phyloP scores from a whole-genome alignment of 148 eudicot genomes.

The Nepenthes gracilis region DNA sequence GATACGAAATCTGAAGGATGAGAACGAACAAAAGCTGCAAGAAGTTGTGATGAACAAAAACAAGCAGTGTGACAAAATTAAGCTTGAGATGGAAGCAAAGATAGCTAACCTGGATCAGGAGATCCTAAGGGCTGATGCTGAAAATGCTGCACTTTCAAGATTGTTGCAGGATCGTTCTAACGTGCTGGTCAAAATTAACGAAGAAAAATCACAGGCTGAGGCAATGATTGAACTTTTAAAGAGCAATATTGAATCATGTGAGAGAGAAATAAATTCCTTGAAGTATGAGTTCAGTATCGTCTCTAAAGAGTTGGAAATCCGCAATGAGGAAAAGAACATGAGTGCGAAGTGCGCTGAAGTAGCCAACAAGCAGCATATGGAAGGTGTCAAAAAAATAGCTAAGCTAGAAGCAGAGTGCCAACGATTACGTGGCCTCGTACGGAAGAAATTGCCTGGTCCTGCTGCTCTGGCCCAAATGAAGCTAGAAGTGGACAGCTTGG shows the following conservation, averaged over 20 bases:
- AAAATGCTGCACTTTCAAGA: conserved; percentile 72
- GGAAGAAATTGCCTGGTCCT: conserved; percentile 96
- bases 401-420: conserved; percentile 96
- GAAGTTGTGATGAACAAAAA: conserved; percentile 54
- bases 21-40: conserved; percentile 64
- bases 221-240: conserved; percentile 64
- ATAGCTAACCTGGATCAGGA: conserved; percentile 62
- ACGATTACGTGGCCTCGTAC: conserved; percentile 82
- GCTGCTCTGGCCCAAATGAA: conserved; percentile 98
- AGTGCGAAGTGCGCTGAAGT: conserved; percentile 71
- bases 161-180: conserved; percentile 85
- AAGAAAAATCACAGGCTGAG: conserved; percentile 87
- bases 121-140: conserved; percentile 59
- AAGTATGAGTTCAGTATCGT: conserved; percentile 78
- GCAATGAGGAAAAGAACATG: conserved; percentile 94
- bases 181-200: conserved; percentile 61
- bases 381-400: conserved; percentile 78
- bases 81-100: conserved; percentile 54
- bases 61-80: conserved; percentile 64
- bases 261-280: conserved; percentile 76
- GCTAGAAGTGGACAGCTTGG: conserved; percentile 81
- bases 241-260: conserved; percentile 70
- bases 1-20: conserved; percentile 80
- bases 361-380: conserved; percentile 81
- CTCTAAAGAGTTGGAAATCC: conserved; percentile 77